A percentile compares a stretch with the other conserved stretches of the same genome.
These are phyloP conservation scores for Myxozyma vanderwaltii DNA, from an alignment of 805 yeast species.

Conservation along the genomic window DNA sequence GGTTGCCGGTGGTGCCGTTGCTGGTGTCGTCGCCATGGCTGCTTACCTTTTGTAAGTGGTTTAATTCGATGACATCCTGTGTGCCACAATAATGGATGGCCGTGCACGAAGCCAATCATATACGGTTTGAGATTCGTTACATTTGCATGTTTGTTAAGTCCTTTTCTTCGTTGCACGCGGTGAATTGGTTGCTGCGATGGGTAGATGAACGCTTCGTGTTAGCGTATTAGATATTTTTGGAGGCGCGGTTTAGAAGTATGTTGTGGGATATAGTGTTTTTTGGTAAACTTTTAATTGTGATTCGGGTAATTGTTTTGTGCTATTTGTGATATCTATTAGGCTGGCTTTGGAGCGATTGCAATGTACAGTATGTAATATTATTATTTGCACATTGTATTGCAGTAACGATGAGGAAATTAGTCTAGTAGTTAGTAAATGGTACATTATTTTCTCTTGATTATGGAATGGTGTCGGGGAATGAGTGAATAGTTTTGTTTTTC, in stretches of 20 bases:
- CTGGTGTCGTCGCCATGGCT: conserved; percentile 52
- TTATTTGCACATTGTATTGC: neutral
- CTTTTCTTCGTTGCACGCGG: neutral
- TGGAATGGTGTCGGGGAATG: neutral
- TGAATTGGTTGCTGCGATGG: neutral
- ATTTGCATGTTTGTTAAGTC: neutral
- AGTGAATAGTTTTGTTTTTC: no score
- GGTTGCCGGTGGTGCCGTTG: conserved; percentile 48
- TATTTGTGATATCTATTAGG: conserved; percentile 5
- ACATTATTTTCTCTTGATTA: no score
- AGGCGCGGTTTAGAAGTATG: neutral
- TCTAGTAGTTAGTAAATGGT: no score
- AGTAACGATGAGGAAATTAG: neutral
- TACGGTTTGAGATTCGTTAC: neutral
- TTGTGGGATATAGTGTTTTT: neutral
- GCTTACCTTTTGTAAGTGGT: conserved; percentile 36
- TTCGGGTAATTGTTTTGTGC: neutral
- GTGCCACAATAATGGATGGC: neutral
- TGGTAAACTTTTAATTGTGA: neutral
- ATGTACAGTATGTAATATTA: neutral
- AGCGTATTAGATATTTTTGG: no score
- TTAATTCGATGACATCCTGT: neutral
- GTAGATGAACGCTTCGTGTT: no score
- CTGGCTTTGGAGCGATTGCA: neutral
- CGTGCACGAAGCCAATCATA: neutral